Percentiles rank a stretch among this genome's conserved stretches.
Evolutionary conservation across 1,284 basidiomycete genomes (phyloP).

Genomic region (Exobasidium rhododendri): DNA sequence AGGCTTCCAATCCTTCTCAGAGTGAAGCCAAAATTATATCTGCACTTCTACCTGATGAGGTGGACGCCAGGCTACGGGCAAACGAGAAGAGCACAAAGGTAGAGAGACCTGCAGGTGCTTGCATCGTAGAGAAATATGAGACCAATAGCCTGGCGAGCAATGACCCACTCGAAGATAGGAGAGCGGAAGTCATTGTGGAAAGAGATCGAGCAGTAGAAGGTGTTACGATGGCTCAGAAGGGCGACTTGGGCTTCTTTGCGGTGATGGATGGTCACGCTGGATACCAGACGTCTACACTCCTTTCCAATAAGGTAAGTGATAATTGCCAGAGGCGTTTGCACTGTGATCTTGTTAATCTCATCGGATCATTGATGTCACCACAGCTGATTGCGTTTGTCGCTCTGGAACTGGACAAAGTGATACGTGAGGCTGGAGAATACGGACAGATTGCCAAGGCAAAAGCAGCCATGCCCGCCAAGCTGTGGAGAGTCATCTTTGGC

Average conservation of each 20-base stretch:
- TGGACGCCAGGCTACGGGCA: constrained; percentile 41
- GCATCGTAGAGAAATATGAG: constrained; percentile 50
- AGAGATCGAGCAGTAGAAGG: constrained; percentile 40
- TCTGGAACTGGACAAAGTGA: constrained; percentile 66
- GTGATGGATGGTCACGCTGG: constrained; percentile 93
- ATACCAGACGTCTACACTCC: constrained; percentile 74
- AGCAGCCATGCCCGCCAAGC: constrained; percentile 42
- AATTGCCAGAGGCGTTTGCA: no score
- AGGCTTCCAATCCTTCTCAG: constrained; percentile 13
- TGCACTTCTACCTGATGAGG: constrained; percentile 41
- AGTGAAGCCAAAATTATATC: constrained; percentile 46
- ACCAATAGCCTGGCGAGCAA: constrained; percentile 51
- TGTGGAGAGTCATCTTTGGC: constrained; percentile 49
- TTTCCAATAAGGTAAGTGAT: constrained; percentile 64
- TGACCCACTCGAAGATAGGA: constrained; percentile 50
- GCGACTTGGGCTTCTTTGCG: constrained; percentile 66
- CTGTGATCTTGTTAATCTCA: background rate
- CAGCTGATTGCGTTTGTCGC: constrained; percentile 78
- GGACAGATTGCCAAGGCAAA: constrained; percentile 45
- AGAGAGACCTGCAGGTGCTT: constrained; percentile 39
- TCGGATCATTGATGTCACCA: background rate
- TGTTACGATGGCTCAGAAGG: background rate
- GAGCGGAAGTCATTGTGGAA: constrained; percentile 52
- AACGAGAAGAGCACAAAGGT: constrained; percentile 47
- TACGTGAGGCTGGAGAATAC: constrained; percentile 56